phyloP scores from a whole-genome alignment of 257 asterid genomes.

The Cynanchum wilfordii region DNA sequence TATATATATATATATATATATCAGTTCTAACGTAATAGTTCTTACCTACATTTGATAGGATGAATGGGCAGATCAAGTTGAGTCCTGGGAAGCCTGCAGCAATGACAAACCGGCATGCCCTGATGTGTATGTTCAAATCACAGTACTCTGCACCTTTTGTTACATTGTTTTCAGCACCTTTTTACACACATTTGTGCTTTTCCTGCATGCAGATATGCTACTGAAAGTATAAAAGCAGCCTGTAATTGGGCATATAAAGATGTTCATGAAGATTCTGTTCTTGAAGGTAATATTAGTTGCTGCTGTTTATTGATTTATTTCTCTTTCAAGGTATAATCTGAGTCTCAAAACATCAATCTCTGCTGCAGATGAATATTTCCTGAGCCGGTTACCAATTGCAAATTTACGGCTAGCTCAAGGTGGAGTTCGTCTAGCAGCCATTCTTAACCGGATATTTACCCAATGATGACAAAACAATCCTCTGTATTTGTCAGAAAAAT shows the following conservation, averaged over 20 bases:
- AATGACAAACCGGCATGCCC: slow-evolving; percentile 51
- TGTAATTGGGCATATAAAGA: slow-evolving; percentile 83
- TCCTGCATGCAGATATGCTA: slow-evolving; percentile 62
- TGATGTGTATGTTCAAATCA: slow-evolving; percentile 38
- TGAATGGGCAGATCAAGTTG: slow-evolving; percentile 64
- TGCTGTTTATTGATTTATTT: background rate
- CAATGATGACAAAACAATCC: slow-evolving; percentile 9
- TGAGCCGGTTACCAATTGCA: slow-evolving; percentile 53
- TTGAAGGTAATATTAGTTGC: slow-evolving; percentile 39
- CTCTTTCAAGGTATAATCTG: background rate
- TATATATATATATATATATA: too few species aligned
- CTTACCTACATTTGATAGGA: slow-evolving; percentile 25
- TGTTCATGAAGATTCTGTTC: slow-evolving; percentile 50
- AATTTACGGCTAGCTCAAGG: slow-evolving; percentile 75
- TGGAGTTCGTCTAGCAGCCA: slow-evolving; percentile 84
- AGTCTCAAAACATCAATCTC: too few species aligned
- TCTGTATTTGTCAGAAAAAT: too few species aligned
- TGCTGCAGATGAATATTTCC: slow-evolving; percentile 82
- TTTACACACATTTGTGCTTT: background rate
- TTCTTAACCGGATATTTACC: slow-evolving; percentile 73
- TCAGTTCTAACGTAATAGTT: background rate
- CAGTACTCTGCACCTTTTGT: background rate
- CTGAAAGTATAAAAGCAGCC: slow-evolving; percentile 81
- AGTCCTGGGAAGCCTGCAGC: slow-evolving; percentile 73
- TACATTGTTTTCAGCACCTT: background rate